A percentile compares a stretch with the other conserved stretches of the same genome.
Conservation (phyloP, 2,329 filamentous ascomycete species). For the Venturia carpophila region DNA sequence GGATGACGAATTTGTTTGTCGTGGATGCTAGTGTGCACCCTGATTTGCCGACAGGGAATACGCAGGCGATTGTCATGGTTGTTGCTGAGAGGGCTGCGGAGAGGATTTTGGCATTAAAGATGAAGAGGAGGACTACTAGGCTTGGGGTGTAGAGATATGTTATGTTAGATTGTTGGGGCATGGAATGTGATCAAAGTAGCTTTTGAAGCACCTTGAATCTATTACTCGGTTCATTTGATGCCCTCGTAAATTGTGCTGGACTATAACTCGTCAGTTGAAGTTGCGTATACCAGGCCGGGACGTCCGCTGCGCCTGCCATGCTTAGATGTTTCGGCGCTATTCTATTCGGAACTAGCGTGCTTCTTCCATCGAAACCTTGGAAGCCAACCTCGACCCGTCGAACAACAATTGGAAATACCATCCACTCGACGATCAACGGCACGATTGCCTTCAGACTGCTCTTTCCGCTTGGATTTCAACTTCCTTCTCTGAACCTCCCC, state of each 20-base stretch:
- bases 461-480: too few relatives aligned
- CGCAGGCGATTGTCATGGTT: conserved; percentile 32
- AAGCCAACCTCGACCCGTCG: background rate
- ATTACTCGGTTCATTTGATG: too few relatives aligned
- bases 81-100: conserved; percentile 29
- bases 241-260: too few relatives aligned
- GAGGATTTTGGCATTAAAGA: conserved; percentile 3
- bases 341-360: background rate
- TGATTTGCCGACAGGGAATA: conserved; percentile 30
- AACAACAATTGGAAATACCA: background rate
- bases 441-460: background rate
- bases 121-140: background rate
- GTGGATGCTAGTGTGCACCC: conserved; percentile 32
- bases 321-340: background rate
- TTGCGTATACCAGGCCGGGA: background rate
- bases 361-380: background rate
- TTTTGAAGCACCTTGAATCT: too few relatives aligned
- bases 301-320: background rate
- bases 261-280: too few relatives aligned
- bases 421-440: background rate
- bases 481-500: background rate
- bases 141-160: background rate
- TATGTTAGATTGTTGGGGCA: background rate
- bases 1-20: conserved; percentile 30
- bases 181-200: background rate